phyloP scores from a whole-genome alignment of 352 stramenopile genomes.

The Pythium coloratum region DNA sequence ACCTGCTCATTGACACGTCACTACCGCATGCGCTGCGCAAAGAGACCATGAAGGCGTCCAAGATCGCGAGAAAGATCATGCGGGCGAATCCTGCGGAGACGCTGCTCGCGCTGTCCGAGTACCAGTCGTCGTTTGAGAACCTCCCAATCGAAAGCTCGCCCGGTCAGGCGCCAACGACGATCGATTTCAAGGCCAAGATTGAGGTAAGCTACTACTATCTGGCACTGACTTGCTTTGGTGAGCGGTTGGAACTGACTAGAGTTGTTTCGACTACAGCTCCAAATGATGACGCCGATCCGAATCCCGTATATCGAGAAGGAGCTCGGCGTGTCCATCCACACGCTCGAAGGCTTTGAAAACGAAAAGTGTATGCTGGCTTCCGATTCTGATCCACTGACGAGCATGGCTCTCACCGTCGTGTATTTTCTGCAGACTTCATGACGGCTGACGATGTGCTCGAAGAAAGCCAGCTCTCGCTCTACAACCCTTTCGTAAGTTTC shows the following conservation, averaged over 20 bases:
- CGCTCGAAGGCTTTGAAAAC: constrained; percentile 81
- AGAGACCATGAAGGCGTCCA: constrained; percentile 69
- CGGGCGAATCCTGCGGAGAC: constrained; percentile 81
- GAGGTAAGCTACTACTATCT: constrained; percentile 44
- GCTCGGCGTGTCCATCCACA: constrained; percentile 71
- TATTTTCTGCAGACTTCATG: constrained; percentile 61
- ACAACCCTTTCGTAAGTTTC: constrained; percentile 75
- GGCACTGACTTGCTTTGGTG: too few species aligned
- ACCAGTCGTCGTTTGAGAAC: constrained; percentile 81
- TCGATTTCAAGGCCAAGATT: constrained; percentile 81
- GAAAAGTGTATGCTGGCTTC: constrained; percentile 49
- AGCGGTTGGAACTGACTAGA: background rate
- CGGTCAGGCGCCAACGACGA: constrained; percentile 21
- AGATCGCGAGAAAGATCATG: constrained; percentile 79
- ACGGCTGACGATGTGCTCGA: constrained; percentile 82
- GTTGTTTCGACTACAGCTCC: constrained; percentile 39
- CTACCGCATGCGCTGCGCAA: constrained; percentile 64
- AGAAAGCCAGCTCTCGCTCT: constrained; percentile 77
- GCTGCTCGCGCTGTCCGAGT: constrained; percentile 76
- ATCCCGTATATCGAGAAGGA: constrained; percentile 86
- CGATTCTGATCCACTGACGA: too few species aligned
- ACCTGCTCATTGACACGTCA: constrained; percentile 81
- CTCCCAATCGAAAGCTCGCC: constrained; percentile 36
- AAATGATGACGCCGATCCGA: constrained; percentile 88
- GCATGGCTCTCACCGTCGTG: background rate